Conservation (phyloP, 2,329 filamentous ascomycete species). For the Sporothrix pseudoabietina region DNA sequence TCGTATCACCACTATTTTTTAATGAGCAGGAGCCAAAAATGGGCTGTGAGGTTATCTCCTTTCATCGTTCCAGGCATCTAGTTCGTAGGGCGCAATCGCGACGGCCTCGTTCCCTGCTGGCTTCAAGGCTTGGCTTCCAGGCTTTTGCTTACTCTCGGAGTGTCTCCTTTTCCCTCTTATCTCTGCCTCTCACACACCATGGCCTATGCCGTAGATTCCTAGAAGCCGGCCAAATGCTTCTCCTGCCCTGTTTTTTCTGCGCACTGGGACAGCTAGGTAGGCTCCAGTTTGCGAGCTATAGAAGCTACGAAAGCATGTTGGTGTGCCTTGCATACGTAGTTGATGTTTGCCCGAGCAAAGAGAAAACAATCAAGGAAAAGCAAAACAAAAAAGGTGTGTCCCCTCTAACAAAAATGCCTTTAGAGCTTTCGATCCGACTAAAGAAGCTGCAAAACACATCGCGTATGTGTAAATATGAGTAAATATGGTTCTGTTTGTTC, state of each 20-base stretch:
- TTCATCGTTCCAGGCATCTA: slow-evolving; percentile 6
- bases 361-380: slow-evolving; percentile 8
- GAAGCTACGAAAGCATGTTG: background rate
- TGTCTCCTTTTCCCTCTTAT: background rate
- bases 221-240: background rate
- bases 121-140: background rate
- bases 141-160: background rate
- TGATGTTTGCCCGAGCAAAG: background rate
- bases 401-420: background rate
- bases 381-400: background rate
- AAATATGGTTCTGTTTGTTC: background rate
- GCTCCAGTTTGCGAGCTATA: slow-evolving; percentile 4
- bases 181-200: slow-evolving; percentile 5
- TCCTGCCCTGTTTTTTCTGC: slow-evolving; percentile 3
- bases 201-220: slow-evolving; percentile 17
- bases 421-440: background rate
- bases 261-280: background rate
- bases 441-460: slow-evolving; percentile 1
- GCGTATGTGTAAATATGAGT: background rate
- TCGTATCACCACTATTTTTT: background rate
- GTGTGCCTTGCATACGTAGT: slow-evolving; percentile 6
- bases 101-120: background rate
- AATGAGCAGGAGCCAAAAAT: background rate
- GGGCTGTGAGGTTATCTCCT: background rate
- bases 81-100: background rate